Base-by-base conservation (phyloP, 2,329 filamentous ascomycete species). In the Colletotrichum gloeosporioides region DNA sequence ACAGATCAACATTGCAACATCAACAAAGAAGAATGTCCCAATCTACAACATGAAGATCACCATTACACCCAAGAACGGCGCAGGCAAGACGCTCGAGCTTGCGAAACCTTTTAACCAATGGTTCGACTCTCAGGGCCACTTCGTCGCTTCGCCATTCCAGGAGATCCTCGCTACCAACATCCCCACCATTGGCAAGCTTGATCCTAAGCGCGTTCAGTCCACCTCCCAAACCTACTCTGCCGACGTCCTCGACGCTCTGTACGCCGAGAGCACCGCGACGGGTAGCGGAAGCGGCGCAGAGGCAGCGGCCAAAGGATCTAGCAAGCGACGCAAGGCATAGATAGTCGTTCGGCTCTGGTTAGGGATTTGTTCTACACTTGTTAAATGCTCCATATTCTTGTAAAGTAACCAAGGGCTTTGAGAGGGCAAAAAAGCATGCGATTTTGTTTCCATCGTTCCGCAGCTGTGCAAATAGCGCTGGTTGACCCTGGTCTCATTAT, bases 131-230 rank as follows among this genome's bases (percentile, higher is more conserved):
- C 87, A 89, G 55, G 95, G 95, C 66, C 90, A 89, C 83, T 96
- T 97, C 83, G 90, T 96, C 62, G 90, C 92, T 10, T 88, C 91
- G 79, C 95, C 95, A 8, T 96, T 97, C 85, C 95, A 97, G 89
- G 90, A 93, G 82, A 92, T 95, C 86, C 87, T 97, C 64, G 94
- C 94, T 13, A 90, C 89, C n/a, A 89, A 90, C 55, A 88, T 96
- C 5, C 90, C 92, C 1, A 82, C 90, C 36, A 89, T 96, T 77
- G 94, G 93, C 67, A 89, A 88, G 79, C 89, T 89, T 36, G 95
- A 96, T 80, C 90, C 92, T 49, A 90, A 90, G 83, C 88, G 89
- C 72, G 88, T 88, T n/a, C 82, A 81, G 76, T 79, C 82, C 53
- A 81, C 83, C 4, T 80, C 85, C 8, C 82, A 85, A 66, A 57